Conservation (phyloP, 805 yeast species). For the Yamadazyma sp. region DNA sequence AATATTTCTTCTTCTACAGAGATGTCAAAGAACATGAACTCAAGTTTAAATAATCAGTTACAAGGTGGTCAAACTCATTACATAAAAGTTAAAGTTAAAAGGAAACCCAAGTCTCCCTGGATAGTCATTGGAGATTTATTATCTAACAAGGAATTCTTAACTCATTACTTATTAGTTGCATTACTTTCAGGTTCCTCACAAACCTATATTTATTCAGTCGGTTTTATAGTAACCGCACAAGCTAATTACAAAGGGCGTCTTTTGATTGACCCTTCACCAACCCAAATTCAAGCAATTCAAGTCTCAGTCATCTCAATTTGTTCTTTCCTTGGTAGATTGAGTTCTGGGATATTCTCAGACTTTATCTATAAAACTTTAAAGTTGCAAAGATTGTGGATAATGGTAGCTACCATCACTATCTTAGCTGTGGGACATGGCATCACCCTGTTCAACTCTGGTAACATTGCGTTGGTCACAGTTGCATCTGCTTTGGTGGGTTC, state of each 20-base stretch:
- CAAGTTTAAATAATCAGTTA: not conserved
- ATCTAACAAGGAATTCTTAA: conserved; percentile 36
- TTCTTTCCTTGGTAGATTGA: conserved; percentile 62
- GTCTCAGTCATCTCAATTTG: conserved; percentile 64
- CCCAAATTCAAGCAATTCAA: conserved; percentile 63
- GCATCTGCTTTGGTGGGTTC: conserved; percentile 58
- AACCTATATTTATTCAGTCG: conserved; percentile 69
- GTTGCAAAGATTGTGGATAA: conserved; percentile 66
- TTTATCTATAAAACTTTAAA: conserved; percentile 47
- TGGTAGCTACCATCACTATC: conserved; percentile 41
- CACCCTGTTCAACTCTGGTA: conserved; percentile 23
- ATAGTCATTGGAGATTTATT: conserved; percentile 20
- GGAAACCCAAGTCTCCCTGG: conserved; percentile 12
- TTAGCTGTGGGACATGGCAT: conserved; percentile 37
- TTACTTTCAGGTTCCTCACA: conserved; percentile 64
- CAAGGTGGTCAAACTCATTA: not conserved
- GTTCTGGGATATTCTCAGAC: conserved; percentile 68
- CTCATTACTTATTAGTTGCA: conserved; percentile 55
- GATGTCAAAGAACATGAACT: not conserved
- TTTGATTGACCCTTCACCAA: conserved; percentile 20
- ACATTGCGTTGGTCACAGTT: conserved; percentile 35
- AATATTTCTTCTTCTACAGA: not conserved
- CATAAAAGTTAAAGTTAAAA: conserved; percentile 6
- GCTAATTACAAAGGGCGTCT: conserved; percentile 15
- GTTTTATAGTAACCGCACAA: conserved; percentile 59